phyloP scores from a whole-genome alignment of 164 flowering plant species.

The Kalanchoe fedtschenkoi region DNA sequence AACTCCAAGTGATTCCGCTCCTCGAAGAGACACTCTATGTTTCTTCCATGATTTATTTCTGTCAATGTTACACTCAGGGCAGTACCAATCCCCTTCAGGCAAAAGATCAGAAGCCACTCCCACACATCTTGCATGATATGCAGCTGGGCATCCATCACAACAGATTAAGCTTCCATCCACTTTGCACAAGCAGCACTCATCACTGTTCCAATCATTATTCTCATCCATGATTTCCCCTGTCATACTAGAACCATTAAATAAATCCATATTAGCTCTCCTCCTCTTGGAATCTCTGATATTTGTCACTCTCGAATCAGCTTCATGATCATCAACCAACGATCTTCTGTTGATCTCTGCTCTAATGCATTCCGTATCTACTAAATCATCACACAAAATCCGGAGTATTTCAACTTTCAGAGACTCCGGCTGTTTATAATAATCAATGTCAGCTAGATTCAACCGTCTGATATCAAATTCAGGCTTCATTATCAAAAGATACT shows the following conservation, averaged over 20 bases:
- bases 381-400: constrained; percentile 73
- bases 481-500: constrained; percentile 52
- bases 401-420: constrained; percentile 62
- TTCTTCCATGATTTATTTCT: constrained; percentile 38
- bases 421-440: constrained; percentile 56
- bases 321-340: constrained; percentile 31
- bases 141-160: constrained; percentile 99
- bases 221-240: constrained; percentile 39
- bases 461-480: constrained; percentile 33
- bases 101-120: constrained; percentile 60
- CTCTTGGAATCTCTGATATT: constrained; percentile 26
- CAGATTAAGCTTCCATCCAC: constrained; percentile 95
- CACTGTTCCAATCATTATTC: constrained; percentile 64
- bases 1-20: constrained; percentile 70
- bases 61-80: constrained; percentile 74
- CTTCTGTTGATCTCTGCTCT: constrained; percentile 69
- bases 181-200: constrained; percentile 93
- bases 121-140: constrained; percentile 85
- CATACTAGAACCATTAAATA: constrained; percentile 30
- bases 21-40: constrained; percentile 42
- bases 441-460: constrained; percentile 42
- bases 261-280: constrained; percentile 32
- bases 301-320: constrained; percentile 34
- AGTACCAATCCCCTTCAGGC: constrained; percentile 97
- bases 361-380: constrained; percentile 57